A percentile compares a stretch with the other conserved stretches of the same genome.
Evolutionary conservation across 768 basidiomycete species (phyloP).

Genomic region (Tricholoma sp.): DNA sequence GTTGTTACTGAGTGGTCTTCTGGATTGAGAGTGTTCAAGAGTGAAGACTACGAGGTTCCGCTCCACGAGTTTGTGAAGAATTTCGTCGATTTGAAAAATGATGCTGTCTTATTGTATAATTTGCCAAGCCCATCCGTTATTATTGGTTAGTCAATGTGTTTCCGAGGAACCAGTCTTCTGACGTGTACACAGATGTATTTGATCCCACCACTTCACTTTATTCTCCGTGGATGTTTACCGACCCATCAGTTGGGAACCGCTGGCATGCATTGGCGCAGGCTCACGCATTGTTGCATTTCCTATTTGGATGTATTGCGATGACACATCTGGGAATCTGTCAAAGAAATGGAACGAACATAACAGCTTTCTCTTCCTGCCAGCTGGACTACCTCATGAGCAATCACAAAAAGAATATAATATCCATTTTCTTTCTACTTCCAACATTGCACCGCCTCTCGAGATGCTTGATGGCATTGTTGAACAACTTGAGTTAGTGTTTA

Average conservation of each 20-base stretch:
- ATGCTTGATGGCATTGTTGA: constrained; percentile 25
- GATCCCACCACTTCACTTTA: neutral
- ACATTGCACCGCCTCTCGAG: constrained; percentile 26
- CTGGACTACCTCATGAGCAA: constrained; percentile 20
- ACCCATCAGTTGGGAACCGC: neutral
- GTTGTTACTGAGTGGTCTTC: neutral
- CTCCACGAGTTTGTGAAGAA: neutral
- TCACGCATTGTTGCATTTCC: neutral
- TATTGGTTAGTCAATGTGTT: neutral
- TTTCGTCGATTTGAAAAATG: neutral
- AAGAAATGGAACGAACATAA: constrained; percentile 36
- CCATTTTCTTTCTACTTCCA: constrained; percentile 28
- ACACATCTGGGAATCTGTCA: constrained; percentile 26
- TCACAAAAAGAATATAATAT: constrained; percentile 24
- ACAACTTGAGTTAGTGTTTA: constrained; percentile 20
- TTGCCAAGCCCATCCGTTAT: neutral
- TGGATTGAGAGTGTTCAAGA: neutral
- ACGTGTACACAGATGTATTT: neutral
- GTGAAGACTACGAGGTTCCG: neutral
- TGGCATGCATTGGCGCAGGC: neutral
- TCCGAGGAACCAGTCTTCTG: neutral
- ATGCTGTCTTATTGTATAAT: neutral
- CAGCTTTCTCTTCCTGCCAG: constrained; percentile 22
- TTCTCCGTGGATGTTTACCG: neutral
- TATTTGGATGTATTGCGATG: constrained; percentile 9